Evolutionary conservation across 1,284 basidiomycete genomes (phyloP).

Genomic region (Ustilago loliicola): DNA sequence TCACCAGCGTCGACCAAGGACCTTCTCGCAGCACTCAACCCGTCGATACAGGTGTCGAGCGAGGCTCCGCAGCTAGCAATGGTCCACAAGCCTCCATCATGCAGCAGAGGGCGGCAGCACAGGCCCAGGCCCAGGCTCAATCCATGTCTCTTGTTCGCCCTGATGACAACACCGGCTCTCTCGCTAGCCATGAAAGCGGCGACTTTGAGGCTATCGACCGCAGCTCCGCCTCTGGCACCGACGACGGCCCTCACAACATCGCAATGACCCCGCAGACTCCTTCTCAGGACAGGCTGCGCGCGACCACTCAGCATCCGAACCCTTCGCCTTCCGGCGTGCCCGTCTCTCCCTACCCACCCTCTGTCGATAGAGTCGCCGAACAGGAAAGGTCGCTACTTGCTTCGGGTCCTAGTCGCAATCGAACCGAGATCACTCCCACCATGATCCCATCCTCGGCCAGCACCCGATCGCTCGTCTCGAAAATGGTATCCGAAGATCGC

Average conservation of each 20-base stretch:
- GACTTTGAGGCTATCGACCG: constrained; percentile 55
- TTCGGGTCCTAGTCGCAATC: constrained; percentile 46
- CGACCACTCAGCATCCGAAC: constrained; percentile 24
- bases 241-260: constrained; percentile 26
- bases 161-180: constrained; percentile 24
- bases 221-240: constrained; percentile 50
- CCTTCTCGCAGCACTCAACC: constrained; percentile 33
- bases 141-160: constrained; percentile 27
- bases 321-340: constrained; percentile 25
- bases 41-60: constrained; percentile 30
- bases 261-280: constrained; percentile 17
- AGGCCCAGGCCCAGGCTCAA: constrained; percentile 56
- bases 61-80: constrained; percentile 4
- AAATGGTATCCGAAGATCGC: constrained; percentile 37
- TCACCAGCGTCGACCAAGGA: constrained; percentile 45
- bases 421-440: constrained; percentile 35
- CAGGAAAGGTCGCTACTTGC: constrained; percentile 47
- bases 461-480: constrained; percentile 43
- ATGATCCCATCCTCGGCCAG: constrained; percentile 50
- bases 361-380: constrained; percentile 27
- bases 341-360: constrained; percentile 27
- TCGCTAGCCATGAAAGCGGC: constrained; percentile 37
- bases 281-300: constrained; percentile 19
- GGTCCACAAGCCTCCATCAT: constrained; percentile 56
- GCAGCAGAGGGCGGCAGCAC: constrained; percentile 62